Conservation (phyloP, 495 filamentous ascomycete species). For the Staphylotrichum tortipilum region DNA sequence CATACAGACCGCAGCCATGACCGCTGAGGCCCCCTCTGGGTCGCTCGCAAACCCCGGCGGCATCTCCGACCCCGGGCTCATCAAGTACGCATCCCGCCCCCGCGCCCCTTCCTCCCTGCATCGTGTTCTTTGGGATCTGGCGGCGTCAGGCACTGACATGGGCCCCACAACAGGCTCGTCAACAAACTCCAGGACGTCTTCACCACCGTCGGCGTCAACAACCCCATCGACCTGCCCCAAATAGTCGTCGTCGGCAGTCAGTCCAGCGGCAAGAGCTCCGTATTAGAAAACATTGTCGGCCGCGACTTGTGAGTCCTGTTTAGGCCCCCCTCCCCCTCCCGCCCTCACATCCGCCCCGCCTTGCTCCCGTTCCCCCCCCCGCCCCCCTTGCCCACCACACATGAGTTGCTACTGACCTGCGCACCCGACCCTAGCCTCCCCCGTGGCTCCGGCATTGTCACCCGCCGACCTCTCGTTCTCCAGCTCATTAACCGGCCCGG, state of each 20-base stretch:
- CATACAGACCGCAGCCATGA: slow-evolving; percentile 18
- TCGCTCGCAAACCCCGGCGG: slow-evolving; percentile 39
- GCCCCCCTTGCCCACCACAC: slow-evolving; percentile 1
- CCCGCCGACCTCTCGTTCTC: slow-evolving; percentile 87
- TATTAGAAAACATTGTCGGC: slow-evolving; percentile 97
- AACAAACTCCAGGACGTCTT: slow-evolving; percentile 99
- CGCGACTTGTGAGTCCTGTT: slow-evolving; percentile 77
- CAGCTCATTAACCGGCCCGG: slow-evolving; percentile 88
- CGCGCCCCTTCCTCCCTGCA: neutral
- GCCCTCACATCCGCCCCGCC: slow-evolving; percentile 1
- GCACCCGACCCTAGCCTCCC: slow-evolving; percentile 57
- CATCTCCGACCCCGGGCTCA: slow-evolving; percentile 52
- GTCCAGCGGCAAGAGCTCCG: slow-evolving; percentile 99
- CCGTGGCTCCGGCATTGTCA: slow-evolving; percentile 96
- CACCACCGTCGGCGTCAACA: slow-evolving; percentile 94
- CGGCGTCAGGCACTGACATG: slow-evolving; percentile 20
- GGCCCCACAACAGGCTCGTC: slow-evolving; percentile 61
- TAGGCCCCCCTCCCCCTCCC: slow-evolving; percentile 3
- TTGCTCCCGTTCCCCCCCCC: too few relatives aligned
- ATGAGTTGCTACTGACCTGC: slow-evolving; percentile 2
- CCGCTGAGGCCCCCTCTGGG: slow-evolving; percentile 19
- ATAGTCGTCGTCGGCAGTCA: slow-evolving; percentile 98
- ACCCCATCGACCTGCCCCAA: slow-evolving; percentile 98
- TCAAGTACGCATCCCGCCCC: slow-evolving; percentile 36
- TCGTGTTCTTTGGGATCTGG: neutral